These are phyloP conservation scores for Termitomyces sp. DNA, from an alignment of 768 basidiomycete genomes.

Conservation along the genomic window DNA sequence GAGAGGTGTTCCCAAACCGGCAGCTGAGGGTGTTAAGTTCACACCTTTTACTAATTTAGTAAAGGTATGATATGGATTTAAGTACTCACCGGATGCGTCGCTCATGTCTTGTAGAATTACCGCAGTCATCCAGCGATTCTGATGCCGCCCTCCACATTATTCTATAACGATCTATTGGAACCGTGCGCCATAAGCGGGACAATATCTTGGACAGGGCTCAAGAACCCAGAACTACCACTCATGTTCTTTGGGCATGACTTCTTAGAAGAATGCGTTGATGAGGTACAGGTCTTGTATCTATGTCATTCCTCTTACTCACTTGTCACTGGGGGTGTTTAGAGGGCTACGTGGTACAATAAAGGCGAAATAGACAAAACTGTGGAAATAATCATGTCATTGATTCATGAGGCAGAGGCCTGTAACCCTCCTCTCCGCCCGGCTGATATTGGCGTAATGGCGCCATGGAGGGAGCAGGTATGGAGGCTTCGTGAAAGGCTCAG, in stretches of 20 bases:
- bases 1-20: slow-evolving; percentile 1
- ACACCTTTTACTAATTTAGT: slow-evolving; percentile 38
- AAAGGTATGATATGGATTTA: slow-evolving; percentile 25
- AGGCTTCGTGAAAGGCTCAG: slow-evolving; percentile 41
- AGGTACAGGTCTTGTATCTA: slow-evolving; percentile 23
- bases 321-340: slow-evolving; percentile 19
- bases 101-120: slow-evolving; percentile 30
- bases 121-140: slow-evolving; percentile 48
- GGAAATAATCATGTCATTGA: slow-evolving; percentile 32
- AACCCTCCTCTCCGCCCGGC: slow-evolving; percentile 33
- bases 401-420: slow-evolving; percentile 29
- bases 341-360: slow-evolving; percentile 45
- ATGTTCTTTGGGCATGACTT: slow-evolving; percentile 38
- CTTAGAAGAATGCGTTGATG: slow-evolving; percentile 40
- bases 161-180: slow-evolving; percentile 44
- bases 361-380: slow-evolving; percentile 40
- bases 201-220: slow-evolving; percentile 35
- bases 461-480: slow-evolving; percentile 51
- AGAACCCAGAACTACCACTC: slow-evolving; percentile 35
- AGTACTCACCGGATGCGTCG: neutral
- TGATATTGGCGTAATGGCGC: slow-evolving; percentile 47
- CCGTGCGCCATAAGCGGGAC: slow-evolving; percentile 40
- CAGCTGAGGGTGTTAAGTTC: slow-evolving; percentile 9
- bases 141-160: slow-evolving; percentile 51
- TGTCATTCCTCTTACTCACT: neutral